These are phyloP conservation scores for Phaeosphaeriaceae sp. DNA, from an alignment of 2,329 filamentous ascomycete genomes.

Conservation along the genomic window DNA sequence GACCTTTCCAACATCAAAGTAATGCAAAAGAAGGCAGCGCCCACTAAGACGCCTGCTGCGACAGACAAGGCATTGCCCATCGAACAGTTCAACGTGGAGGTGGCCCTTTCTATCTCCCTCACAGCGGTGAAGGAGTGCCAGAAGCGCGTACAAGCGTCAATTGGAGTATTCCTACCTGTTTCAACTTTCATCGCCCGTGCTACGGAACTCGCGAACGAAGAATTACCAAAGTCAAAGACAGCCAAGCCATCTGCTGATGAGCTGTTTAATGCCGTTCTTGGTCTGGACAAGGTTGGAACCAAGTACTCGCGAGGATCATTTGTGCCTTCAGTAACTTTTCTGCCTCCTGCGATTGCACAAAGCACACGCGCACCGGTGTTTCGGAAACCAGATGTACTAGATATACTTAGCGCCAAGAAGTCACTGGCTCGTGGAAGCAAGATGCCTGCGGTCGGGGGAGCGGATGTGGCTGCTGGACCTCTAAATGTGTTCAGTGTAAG, in stretches of 20 bases:
- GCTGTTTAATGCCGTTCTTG: conserved; percentile 88
- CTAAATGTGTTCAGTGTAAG: conserved; percentile 82
- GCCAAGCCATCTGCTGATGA: conserved; percentile 75
- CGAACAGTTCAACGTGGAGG: conserved; percentile 58
- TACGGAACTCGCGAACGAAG: conserved; percentile 84
- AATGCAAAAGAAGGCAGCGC: conserved; percentile 56
- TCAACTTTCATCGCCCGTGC: conserved; percentile 88
- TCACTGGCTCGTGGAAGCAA: conserved; percentile 36
- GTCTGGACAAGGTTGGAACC: conserved; percentile 63
- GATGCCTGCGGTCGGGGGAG: conserved; percentile 25
- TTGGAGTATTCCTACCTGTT: conserved; percentile 82
- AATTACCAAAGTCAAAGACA: conserved; percentile 72
- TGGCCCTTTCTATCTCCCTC: conserved; percentile 80
- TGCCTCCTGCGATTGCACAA: conserved; percentile 35
- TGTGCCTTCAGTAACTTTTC: conserved; percentile 70
- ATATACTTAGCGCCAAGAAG: conserved; percentile 65
- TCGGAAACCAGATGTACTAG: conserved; percentile 78
- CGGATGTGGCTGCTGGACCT: conserved; percentile 53
- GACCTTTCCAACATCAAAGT: conserved; percentile 96
- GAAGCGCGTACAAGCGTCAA: conserved; percentile 75
- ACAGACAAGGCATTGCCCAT: conserved; percentile 48
- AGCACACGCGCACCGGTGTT: conserved; percentile 47
- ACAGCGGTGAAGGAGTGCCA: conserved; percentile 80
- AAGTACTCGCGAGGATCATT: conserved; percentile 66
- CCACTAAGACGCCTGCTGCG: conserved; percentile 55